Conservation (phyloP, 2,329 filamentous ascomycete species). For the Tympanopsis confertula region DNA sequence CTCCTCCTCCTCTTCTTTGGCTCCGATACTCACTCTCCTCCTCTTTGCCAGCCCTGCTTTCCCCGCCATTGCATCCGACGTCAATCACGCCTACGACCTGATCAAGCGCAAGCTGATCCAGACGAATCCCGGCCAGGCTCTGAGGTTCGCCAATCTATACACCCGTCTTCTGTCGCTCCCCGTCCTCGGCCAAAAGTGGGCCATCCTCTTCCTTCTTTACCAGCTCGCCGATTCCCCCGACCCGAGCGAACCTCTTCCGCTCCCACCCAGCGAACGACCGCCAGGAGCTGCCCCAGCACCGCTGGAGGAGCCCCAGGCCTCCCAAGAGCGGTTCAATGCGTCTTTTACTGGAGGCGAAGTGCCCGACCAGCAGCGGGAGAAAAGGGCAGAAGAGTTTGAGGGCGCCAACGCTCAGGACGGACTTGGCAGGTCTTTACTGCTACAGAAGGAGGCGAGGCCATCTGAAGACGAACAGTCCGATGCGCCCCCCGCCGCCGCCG, state of each 20-base stretch:
- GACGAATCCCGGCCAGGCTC: constrained; percentile 65
- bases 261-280: constrained; percentile 27
- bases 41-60: constrained; percentile 28
- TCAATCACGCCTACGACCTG: constrained; percentile 84
- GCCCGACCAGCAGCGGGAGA: neutral
- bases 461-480: too few relatives aligned
- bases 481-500: too few relatives aligned
- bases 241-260: constrained; percentile 36
- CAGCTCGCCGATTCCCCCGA: constrained; percentile 63
- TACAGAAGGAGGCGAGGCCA: too few relatives aligned
- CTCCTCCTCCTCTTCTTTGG: constrained; percentile 1
- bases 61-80: constrained; percentile 52
- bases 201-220: constrained; percentile 82
- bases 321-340: too few relatives aligned
- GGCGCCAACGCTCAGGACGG: neutral
- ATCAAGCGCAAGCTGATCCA: constrained; percentile 82
- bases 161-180: constrained; percentile 80
- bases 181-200: constrained; percentile 91
- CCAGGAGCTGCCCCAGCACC: constrained; percentile 8
- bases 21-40: constrained; percentile 2
- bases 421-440: too few relatives aligned
- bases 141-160: constrained; percentile 83
- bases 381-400: neutral
- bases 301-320: neutral
- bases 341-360: too few relatives aligned